Evolutionary conservation across 495 filamentous ascomycete species (phyloP).

Genomic region (Penicillium lividum): DNA sequence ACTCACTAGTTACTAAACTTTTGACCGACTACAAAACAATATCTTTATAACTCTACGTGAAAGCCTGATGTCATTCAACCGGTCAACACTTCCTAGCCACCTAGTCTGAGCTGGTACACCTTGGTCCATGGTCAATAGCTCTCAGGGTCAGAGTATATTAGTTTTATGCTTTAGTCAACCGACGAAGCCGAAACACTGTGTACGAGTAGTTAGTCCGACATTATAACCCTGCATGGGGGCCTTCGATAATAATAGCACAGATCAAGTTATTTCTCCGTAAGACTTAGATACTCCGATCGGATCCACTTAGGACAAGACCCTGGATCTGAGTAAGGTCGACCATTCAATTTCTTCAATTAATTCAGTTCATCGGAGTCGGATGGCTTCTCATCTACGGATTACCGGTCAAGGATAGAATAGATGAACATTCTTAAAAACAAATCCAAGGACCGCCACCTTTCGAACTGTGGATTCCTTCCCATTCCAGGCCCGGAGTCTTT

Average conservation of each 20-base stretch:
- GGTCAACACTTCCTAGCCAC: slow-evolving; percentile 5
- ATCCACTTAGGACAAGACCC: slow-evolving; percentile 18
- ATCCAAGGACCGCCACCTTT: slow-evolving; percentile 18
- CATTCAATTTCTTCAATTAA: not conserved
- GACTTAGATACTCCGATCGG: slow-evolving; percentile 16
- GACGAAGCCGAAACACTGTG: not conserved
- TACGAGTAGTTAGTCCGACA: not conserved
- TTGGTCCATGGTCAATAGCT: slow-evolving; percentile 2
- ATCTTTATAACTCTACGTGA: not conserved
- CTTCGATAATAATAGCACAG: not conserved
- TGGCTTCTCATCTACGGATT: not conserved
- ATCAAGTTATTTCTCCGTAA: slow-evolving; percentile 1
- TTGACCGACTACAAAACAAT: no score
- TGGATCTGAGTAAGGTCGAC: slow-evolving; percentile 16
- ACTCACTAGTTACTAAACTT: not conserved
- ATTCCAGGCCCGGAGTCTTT: slow-evolving; percentile 15
- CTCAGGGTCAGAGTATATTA: slow-evolving; percentile 16
- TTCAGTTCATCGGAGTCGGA: not conserved
- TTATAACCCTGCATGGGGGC: not conserved
- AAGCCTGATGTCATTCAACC: slow-evolving; percentile 3
- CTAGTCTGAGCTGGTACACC: not conserved
- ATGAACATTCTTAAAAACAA: slow-evolving; percentile 14
- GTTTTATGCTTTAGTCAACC: not conserved
- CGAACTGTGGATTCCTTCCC: slow-evolving; percentile 15
- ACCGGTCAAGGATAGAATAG: not conserved